Conservation (phyloP, 768 basidiomycete genomes). For the Auricularia sp. region DNA sequence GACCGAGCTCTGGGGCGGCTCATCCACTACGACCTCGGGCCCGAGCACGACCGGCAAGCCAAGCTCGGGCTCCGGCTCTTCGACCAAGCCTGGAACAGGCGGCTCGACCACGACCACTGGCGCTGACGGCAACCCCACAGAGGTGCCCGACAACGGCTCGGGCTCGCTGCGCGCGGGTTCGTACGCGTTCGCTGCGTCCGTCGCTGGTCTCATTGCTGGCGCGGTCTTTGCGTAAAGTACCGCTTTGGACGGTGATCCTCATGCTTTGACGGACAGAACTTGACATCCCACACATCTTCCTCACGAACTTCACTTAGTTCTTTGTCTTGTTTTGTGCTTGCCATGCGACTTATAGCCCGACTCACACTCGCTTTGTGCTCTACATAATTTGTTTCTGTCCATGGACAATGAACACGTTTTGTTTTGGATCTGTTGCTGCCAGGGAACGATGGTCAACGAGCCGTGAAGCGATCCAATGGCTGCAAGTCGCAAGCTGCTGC, state of each 20-base stretch:
- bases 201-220: conserved; percentile 3
- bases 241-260: too few relatives aligned
- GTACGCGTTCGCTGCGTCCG: conserved; percentile 1
- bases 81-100: background rate
- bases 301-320: too few relatives aligned
- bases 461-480: too few relatives aligned
- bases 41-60: background rate
- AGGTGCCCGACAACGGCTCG: background rate
- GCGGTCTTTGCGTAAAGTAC: background rate
- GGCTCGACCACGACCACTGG: background rate
- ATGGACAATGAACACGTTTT: too few relatives aligned
- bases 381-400: too few relatives aligned
- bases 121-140: background rate
- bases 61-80: background rate
- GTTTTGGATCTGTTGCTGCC: too few relatives aligned
- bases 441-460: too few relatives aligned
- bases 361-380: too few relatives aligned
- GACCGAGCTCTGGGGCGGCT: conserved; percentile 2
- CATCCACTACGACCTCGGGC: background rate
- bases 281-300: too few relatives aligned
- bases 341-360: conserved; percentile 11
- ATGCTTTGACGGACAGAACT: too few relatives aligned
- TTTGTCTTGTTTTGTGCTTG: conserved; percentile 5
- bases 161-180: background rate
- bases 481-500: too few relatives aligned